phyloP scores from a whole-genome alignment of 192 early-diverging fungal genomes.

The Gryganskiella cystojenkinii region DNA sequence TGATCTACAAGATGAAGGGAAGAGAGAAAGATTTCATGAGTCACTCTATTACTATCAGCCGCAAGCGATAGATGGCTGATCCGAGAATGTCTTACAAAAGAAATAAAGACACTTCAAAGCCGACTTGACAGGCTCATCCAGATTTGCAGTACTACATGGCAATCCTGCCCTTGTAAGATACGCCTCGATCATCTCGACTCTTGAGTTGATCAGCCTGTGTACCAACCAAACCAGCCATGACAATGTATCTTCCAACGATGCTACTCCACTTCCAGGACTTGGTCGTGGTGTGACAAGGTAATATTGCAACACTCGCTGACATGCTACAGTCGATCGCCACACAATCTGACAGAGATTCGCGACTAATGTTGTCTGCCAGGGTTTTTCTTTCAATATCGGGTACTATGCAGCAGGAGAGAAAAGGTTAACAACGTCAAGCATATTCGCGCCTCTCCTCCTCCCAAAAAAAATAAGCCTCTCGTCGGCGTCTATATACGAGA shows the following conservation, averaged over 20 bases:
- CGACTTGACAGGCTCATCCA: constrained; percentile 37
- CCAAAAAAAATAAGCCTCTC: too few species aligned
- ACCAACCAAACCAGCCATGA: constrained; percentile 45
- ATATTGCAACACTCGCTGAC: constrained; percentile 44
- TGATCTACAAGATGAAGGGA: constrained; percentile 57
- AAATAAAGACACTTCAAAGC: constrained; percentile 42
- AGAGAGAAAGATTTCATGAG: not conserved
- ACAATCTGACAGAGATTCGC: constrained; percentile 45
- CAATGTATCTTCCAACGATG: constrained; percentile 43
- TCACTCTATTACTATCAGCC: too few species aligned
- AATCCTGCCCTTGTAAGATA: constrained; percentile 22
- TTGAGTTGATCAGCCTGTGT: constrained; percentile 41
- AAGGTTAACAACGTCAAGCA: too few species aligned
- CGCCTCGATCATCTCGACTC: constrained; percentile 33
- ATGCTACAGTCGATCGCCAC: constrained; percentile 34
- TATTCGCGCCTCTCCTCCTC: too few species aligned
- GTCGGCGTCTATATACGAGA: too few species aligned
- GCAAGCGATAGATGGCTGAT: too few species aligned
- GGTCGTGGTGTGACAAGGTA: constrained; percentile 37
- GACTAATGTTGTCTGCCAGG: constrained; percentile 43
- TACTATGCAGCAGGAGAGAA: constrained; percentile 20
- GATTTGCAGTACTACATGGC: constrained; percentile 33
- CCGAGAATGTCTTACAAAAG: constrained; percentile 42
- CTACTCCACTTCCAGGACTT: constrained; percentile 29
- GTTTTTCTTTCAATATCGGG: constrained; percentile 42